Base-by-base conservation (phyloP, 192 early-diverging fungal species). In the Chytriomyces sp. region DNA sequence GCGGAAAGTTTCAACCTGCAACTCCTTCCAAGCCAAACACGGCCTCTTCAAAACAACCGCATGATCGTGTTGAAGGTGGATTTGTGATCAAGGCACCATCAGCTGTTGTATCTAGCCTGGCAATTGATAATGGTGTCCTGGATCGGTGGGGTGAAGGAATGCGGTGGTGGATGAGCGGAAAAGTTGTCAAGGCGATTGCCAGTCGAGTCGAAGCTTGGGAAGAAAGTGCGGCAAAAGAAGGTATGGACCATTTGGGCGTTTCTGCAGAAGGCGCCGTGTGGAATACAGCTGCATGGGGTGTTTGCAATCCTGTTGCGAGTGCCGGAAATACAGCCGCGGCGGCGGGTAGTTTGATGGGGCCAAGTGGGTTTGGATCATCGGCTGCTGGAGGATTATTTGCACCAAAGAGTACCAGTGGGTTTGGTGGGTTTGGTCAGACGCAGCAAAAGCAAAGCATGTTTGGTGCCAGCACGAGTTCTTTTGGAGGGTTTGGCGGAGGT, bases 61-160 rank as follows among this genome's bases (percentile, higher is more conserved):
- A 35, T 35, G 75, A 76, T 18, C 67, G 75, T 50, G 23, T 76
- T 7, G 75, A 76, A 45, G 75, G 75, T 24, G 75, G 64, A 13
- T 76, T 68, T 45, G 20, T 76, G 10, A 59, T 76, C 45, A 68
- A 69, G 23, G 75, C 45, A 11, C 64, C 75, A 24, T 47, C 46
- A 4, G 43, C 75, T 0, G 75, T 76, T 13, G 43, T 46, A 46
- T 13, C 67, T 9, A 26, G 18, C 16, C 48, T 46, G 13, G 18
- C 13, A 9, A 13, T 10, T 1, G 18, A 16, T 45, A 26, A 65
- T 18, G 26, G 13, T 4, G 3, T 48, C n/a, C 6, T 68, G 16
- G 67, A 68, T 48, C 43, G 43, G 9, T 68, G 67, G 67, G 67
- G 44, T 16, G 67, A 68, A 26, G 28, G 48, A 20, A 68, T 68